Conservation (phyloP, 768 basidiomycete species). For the Boletales sp. region DNA sequence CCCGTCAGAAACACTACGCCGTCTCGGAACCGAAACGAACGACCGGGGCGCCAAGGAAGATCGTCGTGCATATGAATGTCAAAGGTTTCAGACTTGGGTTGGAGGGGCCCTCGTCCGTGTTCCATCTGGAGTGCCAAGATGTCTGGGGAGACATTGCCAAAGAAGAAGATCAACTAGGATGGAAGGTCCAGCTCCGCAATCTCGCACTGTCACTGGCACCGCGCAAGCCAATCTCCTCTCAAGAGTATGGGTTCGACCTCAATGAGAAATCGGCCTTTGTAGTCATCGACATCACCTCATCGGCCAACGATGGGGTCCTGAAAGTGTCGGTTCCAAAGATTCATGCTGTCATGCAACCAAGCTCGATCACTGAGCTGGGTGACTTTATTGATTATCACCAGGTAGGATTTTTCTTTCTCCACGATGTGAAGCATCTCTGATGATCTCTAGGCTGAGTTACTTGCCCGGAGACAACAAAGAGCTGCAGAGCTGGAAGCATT, state of each 20-base stretch:
- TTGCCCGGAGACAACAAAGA: constrained; percentile 69
- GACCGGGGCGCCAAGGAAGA: constrained; percentile 26
- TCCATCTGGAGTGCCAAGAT: constrained; percentile 73
- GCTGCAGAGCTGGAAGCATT: constrained; percentile 77
- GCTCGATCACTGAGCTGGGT: constrained; percentile 85
- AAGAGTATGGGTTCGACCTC: constrained; percentile 46
- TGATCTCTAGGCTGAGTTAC: constrained; percentile 61
- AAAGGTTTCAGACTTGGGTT: constrained; percentile 79
- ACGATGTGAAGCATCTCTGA: constrained; percentile 5
- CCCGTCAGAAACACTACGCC: constrained; percentile 35
- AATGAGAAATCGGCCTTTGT: constrained; percentile 80
- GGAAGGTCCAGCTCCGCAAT: constrained; percentile 71
- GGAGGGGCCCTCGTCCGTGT: constrained; percentile 66
- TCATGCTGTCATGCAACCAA: constrained; percentile 92
- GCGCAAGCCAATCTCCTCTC: constrained; percentile 34
- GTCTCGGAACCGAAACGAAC: constrained; percentile 5
- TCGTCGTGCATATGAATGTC: constrained; percentile 59
- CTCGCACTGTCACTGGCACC: constrained; percentile 84
- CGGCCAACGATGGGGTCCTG: constrained; percentile 35
- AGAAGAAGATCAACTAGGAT: constrained; percentile 40
- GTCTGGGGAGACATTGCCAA: constrained; percentile 62
- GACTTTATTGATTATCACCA: constrained; percentile 87
- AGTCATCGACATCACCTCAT: constrained; percentile 65
- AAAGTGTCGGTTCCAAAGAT: constrained; percentile 66
- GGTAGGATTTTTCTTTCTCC: constrained; percentile 35